Evolutionary conservation across 139 green algal genomes (phyloP).

Genomic region (Yamagishiella unicocca): DNA sequence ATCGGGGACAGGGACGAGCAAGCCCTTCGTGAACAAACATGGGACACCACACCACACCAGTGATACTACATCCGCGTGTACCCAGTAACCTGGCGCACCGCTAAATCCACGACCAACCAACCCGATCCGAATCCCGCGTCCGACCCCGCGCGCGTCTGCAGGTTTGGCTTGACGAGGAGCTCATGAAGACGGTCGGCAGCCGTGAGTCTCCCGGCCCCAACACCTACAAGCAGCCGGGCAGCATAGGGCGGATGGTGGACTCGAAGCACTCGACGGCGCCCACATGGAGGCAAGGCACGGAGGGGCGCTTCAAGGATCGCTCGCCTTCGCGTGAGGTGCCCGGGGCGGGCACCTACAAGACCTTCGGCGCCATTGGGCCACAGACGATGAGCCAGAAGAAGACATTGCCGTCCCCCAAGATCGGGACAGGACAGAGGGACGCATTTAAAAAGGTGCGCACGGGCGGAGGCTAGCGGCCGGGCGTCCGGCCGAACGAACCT

Average conservation of each 20-base stretch:
- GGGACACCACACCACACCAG: too few relatives aligned
- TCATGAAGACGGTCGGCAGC: conserved; percentile 70
- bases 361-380: conserved; percentile 59
- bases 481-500: too few relatives aligned
- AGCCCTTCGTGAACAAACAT: too few relatives aligned
- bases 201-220: conserved; percentile 64
- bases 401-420: conserved; percentile 66
- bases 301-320: conserved; percentile 57
- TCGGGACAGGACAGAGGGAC: conserved; percentile 70
- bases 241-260: conserved; percentile 64
- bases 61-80: too few relatives aligned
- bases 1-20: too few relatives aligned
- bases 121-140: too few relatives aligned
- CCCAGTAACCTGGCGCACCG: too few relatives aligned
- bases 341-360: conserved; percentile 67
- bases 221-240: conserved; percentile 58
- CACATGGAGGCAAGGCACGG: conserved; percentile 53
- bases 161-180: conserved; percentile 73
- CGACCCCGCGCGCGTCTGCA: conserved; percentile 15
- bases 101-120: too few relatives aligned
- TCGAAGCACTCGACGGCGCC: conserved; percentile 51
- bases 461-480: too few relatives aligned
- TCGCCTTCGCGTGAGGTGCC: conserved; percentile 54
- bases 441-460: conserved; percentile 63
- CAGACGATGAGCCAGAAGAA: conserved; percentile 71